Evolutionary conservation across 176 grass and related monocot genomes (phyloP), one percentile per base, ranked within the genome.

Genomic region (Thinopyrum elongatum): DNA sequence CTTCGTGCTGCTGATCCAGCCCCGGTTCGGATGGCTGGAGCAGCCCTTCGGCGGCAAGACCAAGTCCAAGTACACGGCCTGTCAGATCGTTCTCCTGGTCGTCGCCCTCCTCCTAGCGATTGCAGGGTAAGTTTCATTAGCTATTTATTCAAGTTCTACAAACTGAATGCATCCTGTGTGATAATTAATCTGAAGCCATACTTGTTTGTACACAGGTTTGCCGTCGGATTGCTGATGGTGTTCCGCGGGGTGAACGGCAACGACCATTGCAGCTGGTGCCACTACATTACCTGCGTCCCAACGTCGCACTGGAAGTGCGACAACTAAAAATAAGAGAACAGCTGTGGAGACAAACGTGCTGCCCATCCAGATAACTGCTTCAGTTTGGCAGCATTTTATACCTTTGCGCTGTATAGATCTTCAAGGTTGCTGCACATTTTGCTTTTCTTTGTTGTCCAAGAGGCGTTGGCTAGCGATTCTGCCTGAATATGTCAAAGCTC

Each of bases 181-280:
- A 5, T 22, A 21, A 21, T 8, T 83, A 12, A 87, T 82, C 35
- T 59, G 61, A 36, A 28, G 23, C 13, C 35, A 59, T 83, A 31
- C 0, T 0, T 86, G 55, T 75, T 0, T 82, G 44, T 57, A 5
- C n/a, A 21, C 83, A 97, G 92, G 65, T 77, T 97, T 36, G 88
- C 76, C 49, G 77, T 90, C 61, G 92, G 87, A 29, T 85, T 97
- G 72, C 12, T 85, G 31, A 90, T 86, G 84, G 70, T 97, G 33
- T 92, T 97, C 83, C 76, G 49, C 11, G 92, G 92, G 16, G 87
- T 75, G 70, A 92, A 94, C 47, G 90, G 86, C 46, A 97, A 97
- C 65, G 88, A 92, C 17, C 92, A 92, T 84, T 97, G 94, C 79
- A 41, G 88, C 65, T 97, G 94, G 94, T 97, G 94, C 86, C 94